Conservation (phyloP, 2,329 filamentous ascomycete genomes). For the Didymella segeticola region DNA sequence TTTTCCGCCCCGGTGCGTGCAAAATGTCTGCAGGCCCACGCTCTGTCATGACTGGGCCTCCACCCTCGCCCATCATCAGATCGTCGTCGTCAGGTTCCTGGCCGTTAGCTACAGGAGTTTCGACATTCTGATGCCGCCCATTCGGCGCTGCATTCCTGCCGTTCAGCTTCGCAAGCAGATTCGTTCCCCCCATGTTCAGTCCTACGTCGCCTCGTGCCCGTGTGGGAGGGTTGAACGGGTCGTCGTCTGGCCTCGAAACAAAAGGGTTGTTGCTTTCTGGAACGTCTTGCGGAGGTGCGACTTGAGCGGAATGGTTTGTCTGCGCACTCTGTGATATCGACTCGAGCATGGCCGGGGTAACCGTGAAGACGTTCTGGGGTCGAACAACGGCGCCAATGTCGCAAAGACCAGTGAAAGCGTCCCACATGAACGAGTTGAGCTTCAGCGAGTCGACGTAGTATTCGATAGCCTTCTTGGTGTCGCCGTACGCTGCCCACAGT, state of each 20-base stretch:
- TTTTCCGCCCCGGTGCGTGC: slow-evolving; percentile 55
- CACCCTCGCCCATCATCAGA: slow-evolving; percentile 50
- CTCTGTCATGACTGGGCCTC: slow-evolving; percentile 41
- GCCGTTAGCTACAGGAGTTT: slow-evolving; percentile 57
- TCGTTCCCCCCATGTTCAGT: slow-evolving; percentile 46
- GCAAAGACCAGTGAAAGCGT: slow-evolving; percentile 88
- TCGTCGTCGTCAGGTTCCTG: slow-evolving; percentile 52
- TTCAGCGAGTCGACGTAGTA: slow-evolving; percentile 90
- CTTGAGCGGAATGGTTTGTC: slow-evolving; percentile 27
- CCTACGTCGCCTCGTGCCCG: slow-evolving; percentile 43
- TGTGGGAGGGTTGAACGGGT: slow-evolving; percentile 53
- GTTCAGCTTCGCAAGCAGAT: slow-evolving; percentile 52
- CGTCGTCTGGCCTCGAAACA: slow-evolving; percentile 48
- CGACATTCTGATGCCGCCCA: slow-evolving; percentile 44
- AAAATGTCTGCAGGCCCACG: slow-evolving; percentile 51
- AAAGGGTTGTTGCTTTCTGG: slow-evolving; percentile 39
- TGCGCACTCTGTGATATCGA: slow-evolving; percentile 49
- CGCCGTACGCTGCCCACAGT: slow-evolving; percentile 79
- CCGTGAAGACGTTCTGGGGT: slow-evolving; percentile 84
- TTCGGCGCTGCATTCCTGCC: slow-evolving; percentile 47
- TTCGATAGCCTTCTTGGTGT: slow-evolving; percentile 82
- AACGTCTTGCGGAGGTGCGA: slow-evolving; percentile 25
- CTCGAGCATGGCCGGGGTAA: slow-evolving; percentile 68
- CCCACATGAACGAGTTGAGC: slow-evolving; percentile 96
- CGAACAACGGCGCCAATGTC: slow-evolving; percentile 81